Base-by-base conservation (phyloP, 176 grass and related monocot species). In the Olyra latifolia region DNA sequence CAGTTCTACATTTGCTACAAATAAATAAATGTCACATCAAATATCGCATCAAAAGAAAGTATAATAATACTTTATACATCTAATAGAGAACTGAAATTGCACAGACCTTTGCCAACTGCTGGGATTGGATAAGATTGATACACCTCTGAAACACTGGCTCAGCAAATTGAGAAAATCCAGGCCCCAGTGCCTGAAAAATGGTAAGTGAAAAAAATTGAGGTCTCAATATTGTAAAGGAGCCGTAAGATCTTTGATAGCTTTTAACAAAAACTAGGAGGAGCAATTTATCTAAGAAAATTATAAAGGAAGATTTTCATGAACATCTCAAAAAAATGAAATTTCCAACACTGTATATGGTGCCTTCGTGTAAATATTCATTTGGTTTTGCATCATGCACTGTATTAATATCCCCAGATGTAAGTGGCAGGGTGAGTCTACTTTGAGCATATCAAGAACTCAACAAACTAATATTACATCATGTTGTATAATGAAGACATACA, bases 121-220 rank as follows among this genome's bases (percentile, higher is more conserved):
- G 96, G 57, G 91, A 86, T 76, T 91, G 88, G 35, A 99, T 90
- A 89, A 93, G 90, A 77, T 69, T 79, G 71, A 95, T 95, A 75
- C 96, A 95, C 62, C 96, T 91, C 75, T 90, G 84, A 75, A 95
- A 99, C 28, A 99, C 96, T 55, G 96, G 96, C 74, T 99, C 96
- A 52, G 96, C 90, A 90, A 99, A 99, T 42, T 93, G 93, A 61
- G 88, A 91, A 88, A 99, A 99, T 76, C 90, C 96, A 45, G 93
- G 88, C 73, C 96, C 96, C 41, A 99, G 60, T 49, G 96, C 93
- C 96, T 99, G 88, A 80, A 90, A 85, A 5, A 69, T 63, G 74
- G 56, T 57, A 60, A 65, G 59, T 30, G 28, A 64, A 73, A 61
- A 17, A 23, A 10, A 53, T 28, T 11, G 10, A 24, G 24, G 32